Conservation (phyloP, 1,284 basidiomycete genomes). For the Porphyrellus sp. region DNA sequence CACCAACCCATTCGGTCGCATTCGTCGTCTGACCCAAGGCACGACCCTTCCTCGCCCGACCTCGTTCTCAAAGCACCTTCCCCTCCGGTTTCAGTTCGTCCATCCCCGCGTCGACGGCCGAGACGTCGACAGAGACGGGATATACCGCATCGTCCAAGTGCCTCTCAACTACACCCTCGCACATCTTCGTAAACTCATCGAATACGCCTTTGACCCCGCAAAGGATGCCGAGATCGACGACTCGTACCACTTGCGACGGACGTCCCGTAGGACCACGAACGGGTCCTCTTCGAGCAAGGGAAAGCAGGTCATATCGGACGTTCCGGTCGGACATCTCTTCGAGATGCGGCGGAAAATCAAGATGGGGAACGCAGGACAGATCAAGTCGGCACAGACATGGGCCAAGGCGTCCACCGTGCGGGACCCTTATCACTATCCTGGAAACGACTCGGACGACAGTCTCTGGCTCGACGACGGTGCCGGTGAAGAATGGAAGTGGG, state of each 20-base stretch:
- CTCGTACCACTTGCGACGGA: conserved; percentile 16
- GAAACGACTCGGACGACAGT: conserved; percentile 28
- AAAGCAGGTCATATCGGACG: conserved; percentile 19
- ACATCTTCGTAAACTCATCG: conserved; percentile 59
- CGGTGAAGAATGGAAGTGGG: conserved; percentile 51
- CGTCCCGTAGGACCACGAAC: conserved; percentile 5
- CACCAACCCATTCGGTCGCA: conserved; percentile 53
- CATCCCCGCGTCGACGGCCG: conserved; percentile 29
- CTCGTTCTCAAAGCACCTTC: conserved; percentile 51
- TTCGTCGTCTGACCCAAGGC: conserved; percentile 34
- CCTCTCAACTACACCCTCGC: conserved; percentile 67
- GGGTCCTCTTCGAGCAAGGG: conserved; percentile 13
- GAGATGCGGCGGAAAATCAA: conserved; percentile 49
- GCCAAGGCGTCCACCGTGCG: conserved; percentile 54
- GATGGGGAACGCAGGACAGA: conserved; percentile 49
- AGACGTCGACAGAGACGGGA: conserved; percentile 39
- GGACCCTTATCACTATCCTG: conserved; percentile 51
- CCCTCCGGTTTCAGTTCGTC: conserved; percentile 65
- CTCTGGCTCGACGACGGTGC: conserved; percentile 23
- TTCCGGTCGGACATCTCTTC: conserved; percentile 49
- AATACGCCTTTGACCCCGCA: conserved; percentile 54
- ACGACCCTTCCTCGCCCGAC: conserved; percentile 47
- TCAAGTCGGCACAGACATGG: conserved; percentile 48
- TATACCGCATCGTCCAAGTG: conserved; percentile 64
- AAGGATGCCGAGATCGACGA: conserved; percentile 24